Evolutionary conservation across 2,329 filamentous ascomycete genomes (phyloP).

Genomic region (Ceratocystis ficicola): DNA sequence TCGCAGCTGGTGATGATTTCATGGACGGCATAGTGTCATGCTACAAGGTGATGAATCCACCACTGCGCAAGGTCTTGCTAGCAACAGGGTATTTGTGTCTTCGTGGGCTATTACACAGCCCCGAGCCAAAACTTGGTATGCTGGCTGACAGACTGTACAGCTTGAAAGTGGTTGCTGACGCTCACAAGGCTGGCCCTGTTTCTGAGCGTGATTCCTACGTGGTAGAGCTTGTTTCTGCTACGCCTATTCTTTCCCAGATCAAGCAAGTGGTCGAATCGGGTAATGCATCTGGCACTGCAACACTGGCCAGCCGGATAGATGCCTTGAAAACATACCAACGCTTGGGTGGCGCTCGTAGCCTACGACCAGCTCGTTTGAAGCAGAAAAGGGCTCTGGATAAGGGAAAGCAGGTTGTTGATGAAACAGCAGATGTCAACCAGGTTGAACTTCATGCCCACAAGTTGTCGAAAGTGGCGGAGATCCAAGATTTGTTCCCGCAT

Average conservation of each 20-base stretch:
- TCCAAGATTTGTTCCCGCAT: slow-evolving; percentile 90
- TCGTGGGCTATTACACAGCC: slow-evolving; percentile 53
- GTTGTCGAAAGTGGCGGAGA: slow-evolving; percentile 72
- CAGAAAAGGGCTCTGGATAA: slow-evolving; percentile 46
- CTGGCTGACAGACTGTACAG: slow-evolving; percentile 75
- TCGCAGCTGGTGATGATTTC: slow-evolving; percentile 79
- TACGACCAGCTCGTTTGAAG: neutral
- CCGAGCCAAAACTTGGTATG: slow-evolving; percentile 58
- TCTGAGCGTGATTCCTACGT: slow-evolving; percentile 61
- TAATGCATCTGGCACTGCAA: slow-evolving; percentile 37
- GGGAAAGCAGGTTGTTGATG: slow-evolving; percentile 44
- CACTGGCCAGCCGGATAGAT: neutral
- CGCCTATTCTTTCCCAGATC: slow-evolving; percentile 56
- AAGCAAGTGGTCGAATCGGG: slow-evolving; percentile 39
- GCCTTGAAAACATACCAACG: slow-evolving; percentile 7
- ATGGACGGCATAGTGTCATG: slow-evolving; percentile 60
- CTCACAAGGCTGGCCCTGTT: slow-evolving; percentile 44
- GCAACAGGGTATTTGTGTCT: slow-evolving; percentile 66
- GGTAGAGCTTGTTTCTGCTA: slow-evolving; percentile 67
- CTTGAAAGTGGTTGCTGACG: slow-evolving; percentile 58
- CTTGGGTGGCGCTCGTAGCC: neutral
- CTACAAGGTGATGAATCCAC: slow-evolving; percentile 52
- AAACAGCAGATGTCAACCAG: slow-evolving; percentile 31
- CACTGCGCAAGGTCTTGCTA: slow-evolving; percentile 54
- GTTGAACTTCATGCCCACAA: slow-evolving; percentile 59